A percentile compares a stretch with the other conserved stretches of the same genome.
Conservation (phyloP, 495 filamentous ascomycete species). For the Tuber indicum region DNA sequence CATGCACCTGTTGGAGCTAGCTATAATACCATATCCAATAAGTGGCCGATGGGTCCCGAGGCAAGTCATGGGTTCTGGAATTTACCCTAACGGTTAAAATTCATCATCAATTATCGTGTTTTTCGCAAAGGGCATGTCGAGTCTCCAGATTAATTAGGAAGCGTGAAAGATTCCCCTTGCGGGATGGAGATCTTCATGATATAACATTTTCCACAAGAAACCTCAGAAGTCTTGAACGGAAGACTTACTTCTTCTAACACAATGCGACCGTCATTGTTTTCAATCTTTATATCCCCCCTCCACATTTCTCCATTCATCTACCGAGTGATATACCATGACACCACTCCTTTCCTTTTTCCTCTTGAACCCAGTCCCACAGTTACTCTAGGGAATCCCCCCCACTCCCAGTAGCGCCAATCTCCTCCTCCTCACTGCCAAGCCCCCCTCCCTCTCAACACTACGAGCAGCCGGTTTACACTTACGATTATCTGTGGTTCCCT, state of each 20-base stretch:
- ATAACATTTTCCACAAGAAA: neutral
- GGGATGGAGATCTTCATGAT: neutral
- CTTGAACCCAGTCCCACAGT: neutral
- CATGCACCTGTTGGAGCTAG: neutral
- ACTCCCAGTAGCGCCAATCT: neutral
- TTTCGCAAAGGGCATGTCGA: too few relatives aligned
- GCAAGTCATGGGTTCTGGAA: neutral
- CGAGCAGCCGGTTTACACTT: too few relatives aligned
- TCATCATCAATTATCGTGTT: too few relatives aligned
- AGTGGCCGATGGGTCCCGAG: neutral
- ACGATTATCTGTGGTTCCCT: too few relatives aligned
- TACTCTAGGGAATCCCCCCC: neutral
- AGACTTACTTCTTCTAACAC: neutral
- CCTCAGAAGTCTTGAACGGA: neutral
- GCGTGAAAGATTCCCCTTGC: neutral
- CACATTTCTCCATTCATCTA: neutral
- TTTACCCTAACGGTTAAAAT: neutral
- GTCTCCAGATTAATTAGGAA: neutral
- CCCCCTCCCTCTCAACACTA: too few relatives aligned
- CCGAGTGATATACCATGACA: neutral
- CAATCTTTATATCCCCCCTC: neutral
- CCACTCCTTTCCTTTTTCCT: neutral
- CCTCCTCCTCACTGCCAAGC: neutral
- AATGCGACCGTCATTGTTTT: too few relatives aligned
- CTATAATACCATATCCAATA: too few relatives aligned